Conservation (phyloP, 1,284 basidiomycete species). For the Lentinus polychrous region DNA sequence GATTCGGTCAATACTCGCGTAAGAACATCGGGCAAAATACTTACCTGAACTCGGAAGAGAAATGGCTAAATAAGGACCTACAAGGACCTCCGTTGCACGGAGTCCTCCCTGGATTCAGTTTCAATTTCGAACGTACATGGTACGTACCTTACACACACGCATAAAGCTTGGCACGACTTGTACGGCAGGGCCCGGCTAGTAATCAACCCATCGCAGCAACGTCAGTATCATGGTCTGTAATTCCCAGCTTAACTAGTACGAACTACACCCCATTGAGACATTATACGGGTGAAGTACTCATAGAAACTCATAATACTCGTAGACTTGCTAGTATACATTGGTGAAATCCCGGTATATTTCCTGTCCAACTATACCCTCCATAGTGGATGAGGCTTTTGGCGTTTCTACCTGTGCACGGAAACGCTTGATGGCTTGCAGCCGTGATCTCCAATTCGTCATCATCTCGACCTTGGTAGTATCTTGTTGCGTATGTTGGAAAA, state of each 20-base stretch:
- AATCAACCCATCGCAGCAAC: too few species aligned
- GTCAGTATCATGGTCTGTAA: not conserved
- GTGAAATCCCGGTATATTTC: slow-evolving; percentile 35
- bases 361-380: slow-evolving; percentile 30
- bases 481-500: slow-evolving; percentile 70
- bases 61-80: too few species aligned
- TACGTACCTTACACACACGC: too few species aligned
- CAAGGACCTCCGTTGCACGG: too few species aligned
- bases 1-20: too few species aligned
- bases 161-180: too few species aligned
- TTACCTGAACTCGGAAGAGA: too few species aligned
- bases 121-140: too few species aligned
- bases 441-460: slow-evolving; percentile 83
- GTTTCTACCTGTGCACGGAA: slow-evolving; percentile 35
- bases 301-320: slow-evolving; percentile 5
- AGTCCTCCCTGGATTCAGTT: too few species aligned
- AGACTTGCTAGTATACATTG: slow-evolving; percentile 21
- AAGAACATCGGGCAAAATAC: too few species aligned
- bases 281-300: not conserved
- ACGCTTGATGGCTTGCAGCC: slow-evolving; percentile 73
- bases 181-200: too few species aligned
- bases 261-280: not conserved
- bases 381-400: slow-evolving; percentile 15
- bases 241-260: not conserved
- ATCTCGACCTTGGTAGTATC: slow-evolving; percentile 71